Evolutionary conservation across 2,329 filamentous ascomycete genomes (phyloP).

Genomic region (Fusarium bactridioides): DNA sequence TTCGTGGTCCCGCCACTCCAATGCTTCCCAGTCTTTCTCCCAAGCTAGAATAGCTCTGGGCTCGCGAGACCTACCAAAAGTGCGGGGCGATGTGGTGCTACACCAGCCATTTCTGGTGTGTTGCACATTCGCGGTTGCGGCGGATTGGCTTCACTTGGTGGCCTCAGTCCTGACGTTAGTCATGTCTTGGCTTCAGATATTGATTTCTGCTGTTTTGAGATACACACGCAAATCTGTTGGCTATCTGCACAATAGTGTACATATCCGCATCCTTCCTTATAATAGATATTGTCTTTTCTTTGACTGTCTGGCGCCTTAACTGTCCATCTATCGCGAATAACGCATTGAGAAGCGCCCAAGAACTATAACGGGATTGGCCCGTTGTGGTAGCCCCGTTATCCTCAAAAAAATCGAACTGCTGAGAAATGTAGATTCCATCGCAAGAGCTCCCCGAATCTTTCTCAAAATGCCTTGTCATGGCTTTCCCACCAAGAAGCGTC

Average conservation of each 20-base stretch:
- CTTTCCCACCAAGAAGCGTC: slow-evolving; percentile 7
- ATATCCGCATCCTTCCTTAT: slow-evolving; percentile 9
- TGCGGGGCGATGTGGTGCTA: slow-evolving; percentile 24
- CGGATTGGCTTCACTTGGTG: slow-evolving; percentile 21
- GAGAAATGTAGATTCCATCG: background rate
- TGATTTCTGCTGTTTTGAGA: background rate
- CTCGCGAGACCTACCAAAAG: slow-evolving; percentile 2
- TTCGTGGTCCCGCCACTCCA: slow-evolving; percentile 11
- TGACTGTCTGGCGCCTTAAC: slow-evolving; percentile 25
- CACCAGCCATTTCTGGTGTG: slow-evolving; percentile 21
- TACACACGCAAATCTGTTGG: slow-evolving; percentile 7
- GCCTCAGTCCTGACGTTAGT: slow-evolving; percentile 11
- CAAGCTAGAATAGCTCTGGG: background rate
- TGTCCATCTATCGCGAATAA: slow-evolving; percentile 1
- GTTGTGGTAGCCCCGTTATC: background rate
- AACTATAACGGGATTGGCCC: background rate
- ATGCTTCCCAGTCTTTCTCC: background rate
- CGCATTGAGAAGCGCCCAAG: background rate
- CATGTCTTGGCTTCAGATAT: background rate
- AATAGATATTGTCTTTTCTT: slow-evolving; percentile 15
- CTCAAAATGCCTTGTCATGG: background rate
- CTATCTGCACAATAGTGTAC: slow-evolving; percentile 12
- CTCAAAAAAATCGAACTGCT: background rate
- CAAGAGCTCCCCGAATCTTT: background rate
- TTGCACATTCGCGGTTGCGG: slow-evolving; percentile 17